Evolutionary conservation across 345 rosid species (phyloP).

Genomic region (Euphorbia peplus): DNA sequence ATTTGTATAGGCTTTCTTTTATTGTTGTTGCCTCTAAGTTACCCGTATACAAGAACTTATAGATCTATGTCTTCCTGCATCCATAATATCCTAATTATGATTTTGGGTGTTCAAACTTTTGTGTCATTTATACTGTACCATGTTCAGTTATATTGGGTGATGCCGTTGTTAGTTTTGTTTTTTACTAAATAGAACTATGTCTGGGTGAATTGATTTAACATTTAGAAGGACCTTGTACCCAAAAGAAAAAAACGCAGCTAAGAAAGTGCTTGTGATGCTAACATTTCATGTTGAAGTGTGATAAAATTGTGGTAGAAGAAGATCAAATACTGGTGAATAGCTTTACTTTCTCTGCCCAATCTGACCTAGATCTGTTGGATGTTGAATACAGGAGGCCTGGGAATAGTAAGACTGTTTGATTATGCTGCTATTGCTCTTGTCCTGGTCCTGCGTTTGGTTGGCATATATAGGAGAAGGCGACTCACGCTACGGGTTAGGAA

Average conservation of each 20-base stretch:
- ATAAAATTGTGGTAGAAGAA: neutral
- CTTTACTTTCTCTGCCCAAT: neutral
- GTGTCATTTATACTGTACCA: neutral
- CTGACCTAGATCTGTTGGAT: slow-evolving; percentile 4
- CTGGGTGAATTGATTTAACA: neutral
- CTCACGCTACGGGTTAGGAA: slow-evolving; percentile 57
- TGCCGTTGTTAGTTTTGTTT: neutral
- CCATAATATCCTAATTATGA: neutral
- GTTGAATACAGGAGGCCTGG: slow-evolving; percentile 46
- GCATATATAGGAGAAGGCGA: slow-evolving; percentile 49
- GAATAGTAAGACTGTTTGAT: slow-evolving; percentile 57
- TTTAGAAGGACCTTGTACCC: neutral
- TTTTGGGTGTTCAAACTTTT: neutral
- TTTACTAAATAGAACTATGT: neutral
- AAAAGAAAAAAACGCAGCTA: neutral
- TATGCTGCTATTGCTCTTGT: slow-evolving; percentile 49
- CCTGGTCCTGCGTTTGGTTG: slow-evolving; percentile 56
- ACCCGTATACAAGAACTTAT: neutral
- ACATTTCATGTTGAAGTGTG: neutral
- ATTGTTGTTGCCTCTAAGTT: neutral
- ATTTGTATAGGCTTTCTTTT: neutral
- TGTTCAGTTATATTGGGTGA: neutral
- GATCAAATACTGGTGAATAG: neutral
- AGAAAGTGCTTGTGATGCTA: neutral
- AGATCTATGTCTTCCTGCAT: too few relatives aligned